phyloP scores from a whole-genome alignment of 75 land plant genomes.

The Pinus taeda region DNA sequence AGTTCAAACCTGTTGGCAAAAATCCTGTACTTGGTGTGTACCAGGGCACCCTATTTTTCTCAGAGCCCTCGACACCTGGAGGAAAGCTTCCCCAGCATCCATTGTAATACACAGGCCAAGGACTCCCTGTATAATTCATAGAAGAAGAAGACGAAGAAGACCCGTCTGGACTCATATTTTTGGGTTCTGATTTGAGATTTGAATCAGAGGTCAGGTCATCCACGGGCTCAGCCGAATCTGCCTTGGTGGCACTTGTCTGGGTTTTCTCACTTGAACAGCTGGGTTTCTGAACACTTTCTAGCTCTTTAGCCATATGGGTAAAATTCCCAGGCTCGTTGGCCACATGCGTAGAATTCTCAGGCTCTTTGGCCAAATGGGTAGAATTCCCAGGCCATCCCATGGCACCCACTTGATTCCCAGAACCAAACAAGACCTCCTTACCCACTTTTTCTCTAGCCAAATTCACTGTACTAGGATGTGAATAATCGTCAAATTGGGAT shows the following conservation, averaged over 20 bases:
- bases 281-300: constrained; percentile 1
- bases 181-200: not conserved
- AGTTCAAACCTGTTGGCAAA: not conserved
- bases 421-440: not conserved
- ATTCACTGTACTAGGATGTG: constrained; percentile 1
- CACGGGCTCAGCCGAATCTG: constrained; percentile 5
- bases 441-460: not conserved
- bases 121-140: constrained; percentile 15
- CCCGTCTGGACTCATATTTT: not conserved
- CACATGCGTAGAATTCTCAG: not conserved
- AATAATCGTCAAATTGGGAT: not conserved
- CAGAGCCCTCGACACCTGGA: constrained; percentile 17
- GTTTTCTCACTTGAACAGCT: constrained; percentile 5
- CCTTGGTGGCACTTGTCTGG: constrained; percentile 6
- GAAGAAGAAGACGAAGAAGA: not conserved
- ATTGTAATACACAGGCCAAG: constrained; percentile 39
- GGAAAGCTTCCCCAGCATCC: constrained; percentile 10
- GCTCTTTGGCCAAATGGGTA: constrained; percentile 1
- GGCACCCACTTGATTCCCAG: not conserved
- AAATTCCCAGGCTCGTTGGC: not conserved
- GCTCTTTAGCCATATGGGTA: no score
- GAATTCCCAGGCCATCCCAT: not conserved
- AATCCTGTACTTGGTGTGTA: constrained; percentile 24
- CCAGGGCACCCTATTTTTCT: constrained; percentile 31
- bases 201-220: constrained; percentile 2